These are phyloP conservation scores for Crassisporium funariophilum DNA, from an alignment of 768 basidiomycete genomes.

Conservation along the genomic window DNA sequence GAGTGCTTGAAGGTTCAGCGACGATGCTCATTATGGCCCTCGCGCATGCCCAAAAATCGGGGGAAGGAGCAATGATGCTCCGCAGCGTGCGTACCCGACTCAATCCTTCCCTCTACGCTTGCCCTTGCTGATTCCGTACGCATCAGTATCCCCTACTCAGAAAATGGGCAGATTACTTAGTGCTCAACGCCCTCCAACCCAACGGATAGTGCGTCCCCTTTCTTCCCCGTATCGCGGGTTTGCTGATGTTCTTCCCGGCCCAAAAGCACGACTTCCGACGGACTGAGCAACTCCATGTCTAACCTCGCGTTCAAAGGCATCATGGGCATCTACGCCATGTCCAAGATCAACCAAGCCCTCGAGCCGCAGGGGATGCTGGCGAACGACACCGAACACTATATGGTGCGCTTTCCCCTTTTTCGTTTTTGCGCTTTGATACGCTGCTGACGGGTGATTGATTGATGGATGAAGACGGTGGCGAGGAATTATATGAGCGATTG, in stretches of 20 bases:
- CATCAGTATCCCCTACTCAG: constrained; percentile 39
- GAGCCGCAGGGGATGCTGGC: constrained; percentile 24
- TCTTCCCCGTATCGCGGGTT: neutral
- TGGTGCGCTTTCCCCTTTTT: neutral
- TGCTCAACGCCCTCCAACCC: constrained; percentile 38
- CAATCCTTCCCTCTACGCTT: too few species aligned
- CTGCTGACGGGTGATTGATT: too few species aligned
- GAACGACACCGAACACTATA: constrained; percentile 16
- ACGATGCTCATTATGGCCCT: constrained; percentile 10
- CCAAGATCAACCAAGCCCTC: constrained; percentile 42
- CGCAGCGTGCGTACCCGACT: too few species aligned
- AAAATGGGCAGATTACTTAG: constrained; percentile 54
- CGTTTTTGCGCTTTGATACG: too few species aligned
- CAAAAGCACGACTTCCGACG: constrained; percentile 34
- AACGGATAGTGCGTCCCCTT: constrained; percentile 21
- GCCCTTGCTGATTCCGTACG: too few species aligned
- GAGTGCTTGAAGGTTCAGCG: neutral
- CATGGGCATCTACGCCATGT: constrained; percentile 55
- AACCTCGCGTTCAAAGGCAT: constrained; percentile 67
- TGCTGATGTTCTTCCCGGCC: neutral
- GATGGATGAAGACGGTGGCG: constrained; percentile 17
- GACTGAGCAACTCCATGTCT: constrained; percentile 16
- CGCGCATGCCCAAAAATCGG: constrained; percentile 12
- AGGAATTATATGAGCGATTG: constrained; percentile 11
- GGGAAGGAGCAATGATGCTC: constrained; percentile 10